Percentiles rank a stretch among this genome's conserved stretches.
phyloP scores from a whole-genome alignment of 2,329 filamentous ascomycete genomes.

The Nigrospora oryzae region DNA sequence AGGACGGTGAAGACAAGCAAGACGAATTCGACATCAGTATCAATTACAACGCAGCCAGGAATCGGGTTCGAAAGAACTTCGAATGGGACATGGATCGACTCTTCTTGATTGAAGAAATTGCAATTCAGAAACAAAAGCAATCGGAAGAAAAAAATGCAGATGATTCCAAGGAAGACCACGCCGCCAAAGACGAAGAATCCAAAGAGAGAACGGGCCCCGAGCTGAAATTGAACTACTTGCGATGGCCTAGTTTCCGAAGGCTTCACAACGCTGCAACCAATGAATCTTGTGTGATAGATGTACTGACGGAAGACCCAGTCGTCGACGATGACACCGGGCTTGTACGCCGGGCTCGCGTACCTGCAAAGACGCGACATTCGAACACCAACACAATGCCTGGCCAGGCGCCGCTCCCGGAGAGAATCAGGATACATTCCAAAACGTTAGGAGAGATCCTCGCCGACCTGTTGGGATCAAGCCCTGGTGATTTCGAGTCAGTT shows the following conservation, averaged over 20 bases:
- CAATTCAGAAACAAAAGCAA: neutral
- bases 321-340: neutral
- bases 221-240: neutral
- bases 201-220: neutral
- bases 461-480: neutral
- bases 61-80: constrained; percentile 5
- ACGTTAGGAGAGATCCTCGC: constrained; percentile 1
- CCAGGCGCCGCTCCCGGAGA: constrained; percentile 4
- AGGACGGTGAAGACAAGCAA: neutral
- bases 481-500: too few species aligned
- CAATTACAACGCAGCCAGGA: constrained; percentile 1
- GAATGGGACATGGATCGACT: constrained; percentile 7
- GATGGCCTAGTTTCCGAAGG: neutral
- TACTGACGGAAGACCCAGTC: neutral
- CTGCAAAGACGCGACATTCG: neutral
- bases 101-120: neutral
- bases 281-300: neutral
- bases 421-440: constrained; percentile 7
- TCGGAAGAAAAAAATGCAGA: neutral
- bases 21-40: neutral
- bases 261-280: neutral
- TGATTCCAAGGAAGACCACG: neutral
- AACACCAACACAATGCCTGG: neutral
- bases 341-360: neutral
- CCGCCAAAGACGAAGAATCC: neutral